Evolutionary conservation across 2,329 filamentous ascomycete genomes (phyloP).

Genomic region (Phyllosticta citribraziliensis): DNA sequence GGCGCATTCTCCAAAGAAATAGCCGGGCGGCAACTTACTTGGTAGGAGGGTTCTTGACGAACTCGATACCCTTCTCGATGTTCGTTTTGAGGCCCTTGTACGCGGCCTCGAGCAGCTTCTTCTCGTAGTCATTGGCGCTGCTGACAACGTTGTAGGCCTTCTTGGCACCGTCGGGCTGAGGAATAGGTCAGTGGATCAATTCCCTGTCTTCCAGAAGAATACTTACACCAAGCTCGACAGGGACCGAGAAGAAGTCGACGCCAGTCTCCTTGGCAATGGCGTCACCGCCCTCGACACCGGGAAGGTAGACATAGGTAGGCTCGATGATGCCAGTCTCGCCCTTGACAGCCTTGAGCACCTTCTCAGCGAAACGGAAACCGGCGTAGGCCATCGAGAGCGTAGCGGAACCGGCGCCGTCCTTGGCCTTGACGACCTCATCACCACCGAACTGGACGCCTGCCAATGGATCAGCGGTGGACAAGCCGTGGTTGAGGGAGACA

Average conservation of each 20-base stretch:
- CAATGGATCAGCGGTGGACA: constrained; percentile 2
- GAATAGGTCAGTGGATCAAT: constrained; percentile 15
- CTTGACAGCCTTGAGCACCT: constrained; percentile 76
- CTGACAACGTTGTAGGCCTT: constrained; percentile 74
- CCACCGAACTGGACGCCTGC: constrained; percentile 85
- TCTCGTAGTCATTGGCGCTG: constrained; percentile 74
- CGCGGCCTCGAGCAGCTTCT: constrained; percentile 69
- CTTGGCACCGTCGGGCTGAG: constrained; percentile 70
- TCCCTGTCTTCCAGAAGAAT: background rate
- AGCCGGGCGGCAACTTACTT: constrained; percentile 20
- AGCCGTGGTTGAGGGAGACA: constrained; percentile 12
- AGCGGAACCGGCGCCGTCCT: constrained; percentile 82
- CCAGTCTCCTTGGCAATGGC: constrained; percentile 76
- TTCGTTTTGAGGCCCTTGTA: constrained; percentile 78
- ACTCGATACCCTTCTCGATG: constrained; percentile 87
- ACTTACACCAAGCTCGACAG: constrained; percentile 88
- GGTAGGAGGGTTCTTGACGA: constrained; percentile 68
- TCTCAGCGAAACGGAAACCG: constrained; percentile 91
- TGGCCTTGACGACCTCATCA: constrained; percentile 93
- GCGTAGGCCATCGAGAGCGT: constrained; percentile 94
- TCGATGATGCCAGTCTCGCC: constrained; percentile 90
- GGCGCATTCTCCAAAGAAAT: background rate
- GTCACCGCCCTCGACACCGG: constrained; percentile 78
- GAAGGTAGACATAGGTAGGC: constrained; percentile 92
- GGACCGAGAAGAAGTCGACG: constrained; percentile 88